Base-by-base conservation (phyloP, 2,329 filamentous ascomycete species). In the Cercospora nicotianae region DNA sequence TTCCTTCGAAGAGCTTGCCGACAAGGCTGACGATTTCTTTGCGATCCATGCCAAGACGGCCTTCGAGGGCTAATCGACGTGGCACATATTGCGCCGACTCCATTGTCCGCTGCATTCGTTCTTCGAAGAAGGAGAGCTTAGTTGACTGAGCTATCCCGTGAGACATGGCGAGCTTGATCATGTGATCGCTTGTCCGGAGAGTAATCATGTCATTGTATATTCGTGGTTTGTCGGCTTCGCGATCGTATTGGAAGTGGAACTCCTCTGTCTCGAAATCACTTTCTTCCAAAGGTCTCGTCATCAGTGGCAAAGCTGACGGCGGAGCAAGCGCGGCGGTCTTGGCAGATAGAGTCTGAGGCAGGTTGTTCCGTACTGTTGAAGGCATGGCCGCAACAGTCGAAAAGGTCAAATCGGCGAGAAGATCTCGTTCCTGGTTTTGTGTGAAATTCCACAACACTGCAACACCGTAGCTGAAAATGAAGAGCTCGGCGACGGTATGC, bases 151-250 rank as follows among this genome's bases (percentile, higher is more conserved):
- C 93, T 73, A 99, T 97, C 42, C 94, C 95, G 78, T 99, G 95
- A 79, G 92, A 96, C 83, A 99, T 99, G 36, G 94, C 93, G 16
- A 99, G 85, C 81, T 98, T 98, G 78, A 98, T 96, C 94, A 99
- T 98, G 81, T 99, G 95, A 81, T 99, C 95, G 45, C 92, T 90
- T 68, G 93, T 96, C 70, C 96, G 87, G 55, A 99, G 83, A 0
- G 95, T 99, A 75, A 99, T 98, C 95, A 99, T 99, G 80, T 99
- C 95, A 81, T 99, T 98, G 83, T 96, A 99, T 31, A 99, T 91
- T 66, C 95, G 88, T 4, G 95, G 95, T 60, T 94, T 88, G 70
- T 93, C 90, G 36, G 95, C 93, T 67, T 92, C 87, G 0, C 89
- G 87, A 75, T 92, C 96, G 83, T 99, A 99, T 79, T 98, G 94